Conservation (phyloP, 306 rosid species). For the Vachellia pachyceras region DNA sequence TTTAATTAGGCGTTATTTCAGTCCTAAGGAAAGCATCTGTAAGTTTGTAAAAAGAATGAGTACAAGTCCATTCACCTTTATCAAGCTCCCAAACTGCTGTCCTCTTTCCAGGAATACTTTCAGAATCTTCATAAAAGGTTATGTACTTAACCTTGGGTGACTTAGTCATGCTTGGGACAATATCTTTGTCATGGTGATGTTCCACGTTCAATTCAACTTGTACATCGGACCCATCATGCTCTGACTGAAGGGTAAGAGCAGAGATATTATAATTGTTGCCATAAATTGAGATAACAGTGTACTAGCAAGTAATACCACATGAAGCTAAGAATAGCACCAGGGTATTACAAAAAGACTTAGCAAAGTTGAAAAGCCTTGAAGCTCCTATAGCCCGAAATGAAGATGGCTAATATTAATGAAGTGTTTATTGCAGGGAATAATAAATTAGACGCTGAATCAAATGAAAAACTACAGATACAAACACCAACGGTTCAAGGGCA, state of each 20-base stretch:
- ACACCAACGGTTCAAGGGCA: slow-evolving; percentile 1
- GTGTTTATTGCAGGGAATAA: slow-evolving; percentile 20
- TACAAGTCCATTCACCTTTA: slow-evolving; percentile 67
- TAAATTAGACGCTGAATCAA: slow-evolving; percentile 15
- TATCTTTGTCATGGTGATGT: slow-evolving; percentile 70
- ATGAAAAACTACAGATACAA: slow-evolving; percentile 21
- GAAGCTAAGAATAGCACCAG: slow-evolving; percentile 23
- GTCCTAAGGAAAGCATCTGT: slow-evolving; percentile 30
- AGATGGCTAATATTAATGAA: slow-evolving; percentile 23
- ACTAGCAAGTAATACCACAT: slow-evolving; percentile 25
- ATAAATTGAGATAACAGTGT: slow-evolving; percentile 11
- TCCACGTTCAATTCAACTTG: slow-evolving; percentile 80
- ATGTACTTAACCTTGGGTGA: slow-evolving; percentile 78
- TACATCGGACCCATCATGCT: slow-evolving; percentile 94
- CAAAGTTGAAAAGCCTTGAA: slow-evolving; percentile 34
- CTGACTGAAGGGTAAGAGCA: slow-evolving; percentile 61
- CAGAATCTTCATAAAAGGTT: slow-evolving; percentile 91
- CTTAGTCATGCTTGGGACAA: slow-evolving; percentile 82
- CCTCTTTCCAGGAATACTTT: slow-evolving; percentile 88
- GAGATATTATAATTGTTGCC: slow-evolving; percentile 24
- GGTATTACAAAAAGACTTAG: slow-evolving; percentile 24
- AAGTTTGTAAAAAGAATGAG: slow-evolving; percentile 36
- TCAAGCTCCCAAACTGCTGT: slow-evolving; percentile 99
- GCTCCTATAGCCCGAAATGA: slow-evolving; percentile 22
- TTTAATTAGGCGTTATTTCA: slow-evolving; percentile 15